Percentiles rank a stretch among this genome's conserved stretches.
phyloP scores from a whole-genome alignment of 148 eudicot species.

The Amaranthus palmeri region DNA sequence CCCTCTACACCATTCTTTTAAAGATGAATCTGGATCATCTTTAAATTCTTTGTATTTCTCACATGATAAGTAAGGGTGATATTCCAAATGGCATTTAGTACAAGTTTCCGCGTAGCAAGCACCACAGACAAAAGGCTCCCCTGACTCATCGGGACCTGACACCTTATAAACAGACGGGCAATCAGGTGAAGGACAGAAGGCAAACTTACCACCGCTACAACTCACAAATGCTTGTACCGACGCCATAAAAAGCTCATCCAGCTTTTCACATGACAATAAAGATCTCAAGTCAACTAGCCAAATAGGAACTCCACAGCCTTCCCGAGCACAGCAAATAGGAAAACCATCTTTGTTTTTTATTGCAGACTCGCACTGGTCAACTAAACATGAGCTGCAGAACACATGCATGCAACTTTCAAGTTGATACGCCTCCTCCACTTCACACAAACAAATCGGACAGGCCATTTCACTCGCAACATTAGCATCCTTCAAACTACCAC shows the following conservation, averaged over 20 bases:
- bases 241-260: conserved; percentile 80
- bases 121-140: conserved; percentile 63
- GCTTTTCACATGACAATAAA: conserved; percentile 48
- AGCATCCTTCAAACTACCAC: conserved; percentile 17
- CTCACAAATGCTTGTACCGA: conserved; percentile 71
- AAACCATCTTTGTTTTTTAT: conserved; percentile 64
- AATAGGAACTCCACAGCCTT: conserved; percentile 57
- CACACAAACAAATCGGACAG: conserved; percentile 86
- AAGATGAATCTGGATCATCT: conserved; percentile 76
- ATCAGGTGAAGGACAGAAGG: conserved; percentile 95
- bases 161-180: conserved; percentile 79
- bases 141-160: conserved; percentile 25
- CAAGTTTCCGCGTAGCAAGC: conserved; percentile 84
- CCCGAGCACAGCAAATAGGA: conserved; percentile 51
- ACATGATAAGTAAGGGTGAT: conserved; percentile 69
- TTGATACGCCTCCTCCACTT: conserved; percentile 58
- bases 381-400: conserved; percentile 69
- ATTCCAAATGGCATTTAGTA: conserved; percentile 72
- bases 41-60: conserved; percentile 69
- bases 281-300: conserved; percentile 52
- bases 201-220: conserved; percentile 48
- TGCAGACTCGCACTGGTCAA: conserved; percentile 87
- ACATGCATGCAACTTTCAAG: conserved; percentile 64
- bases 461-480: conserved; percentile 17
- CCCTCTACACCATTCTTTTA: conserved; percentile 70